Evolutionary conservation across 192 early-diverging fungal genomes (phyloP), one percentile per base, ranked within the genome.

Genomic region (Entrophospora sp.): DNA sequence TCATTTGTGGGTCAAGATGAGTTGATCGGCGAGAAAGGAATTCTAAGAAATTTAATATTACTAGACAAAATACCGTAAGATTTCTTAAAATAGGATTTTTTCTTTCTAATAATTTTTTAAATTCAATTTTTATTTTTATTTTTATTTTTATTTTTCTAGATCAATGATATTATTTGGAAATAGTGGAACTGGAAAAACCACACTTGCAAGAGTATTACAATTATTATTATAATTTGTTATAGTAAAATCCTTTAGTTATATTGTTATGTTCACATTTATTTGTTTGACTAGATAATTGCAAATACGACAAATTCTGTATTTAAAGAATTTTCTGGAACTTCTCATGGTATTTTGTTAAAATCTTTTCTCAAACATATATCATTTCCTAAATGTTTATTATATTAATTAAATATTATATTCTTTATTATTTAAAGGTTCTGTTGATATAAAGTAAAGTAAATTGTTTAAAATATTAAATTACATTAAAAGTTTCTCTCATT

Each of bases 101-200:
- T 6, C 4, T 18, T 46, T 2, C 3, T 5, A 6, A 13, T 16
- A 44, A 22, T 20, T 18, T 46, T 51, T 14, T 45, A 18, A 59
- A 38, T 25, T 36, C 9, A 24, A 44, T 32, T 20, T 59, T 30
- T n/a, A 42, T 49, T 25, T 20, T 43, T 32, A 37, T 16, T 9
- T 48, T n/a, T 42, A 4, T 2, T 56, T 34, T 6, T 42, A 9
- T 62, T 5, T 20, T 22, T 13, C 25, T n/a, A 74, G 73, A 48
- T 89, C 87, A 1, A 82, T 94, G 73, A 80, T 95, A 6, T 77
- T 95, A n/a, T 95, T 87, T 87, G 74, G 71, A 2, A 71, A 71
- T 9, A 69, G 71, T 34, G 74, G 74, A 31, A 61, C 64, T 12
- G 74, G 74, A 20, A 76, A 76, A 30, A 76, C 74, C 1, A 76